phyloP scores from a whole-genome alignment of 257 asterid genomes.

The Solanum pimpinellifolium region DNA sequence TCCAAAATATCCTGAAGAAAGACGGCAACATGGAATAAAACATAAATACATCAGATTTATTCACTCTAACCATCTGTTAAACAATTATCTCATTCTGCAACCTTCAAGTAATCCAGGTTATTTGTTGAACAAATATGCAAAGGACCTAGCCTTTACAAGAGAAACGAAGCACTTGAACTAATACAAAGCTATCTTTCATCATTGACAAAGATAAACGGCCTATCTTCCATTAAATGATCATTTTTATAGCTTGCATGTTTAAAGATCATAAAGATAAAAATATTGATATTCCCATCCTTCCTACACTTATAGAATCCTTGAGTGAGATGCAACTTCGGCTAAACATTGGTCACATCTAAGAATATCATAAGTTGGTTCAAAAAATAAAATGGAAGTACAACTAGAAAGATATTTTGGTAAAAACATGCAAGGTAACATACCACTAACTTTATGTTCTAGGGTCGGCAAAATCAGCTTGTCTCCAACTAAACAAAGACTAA shows the following conservation, averaged over 20 bases:
- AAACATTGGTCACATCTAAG: background rate
- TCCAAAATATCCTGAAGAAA: constrained; percentile 71
- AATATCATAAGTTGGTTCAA: background rate
- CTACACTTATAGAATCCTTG: background rate
- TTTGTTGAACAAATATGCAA: background rate
- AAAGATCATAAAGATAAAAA: background rate
- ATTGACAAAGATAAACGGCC: background rate
- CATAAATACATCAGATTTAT: background rate
- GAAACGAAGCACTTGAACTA: background rate
- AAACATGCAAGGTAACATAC: background rate
- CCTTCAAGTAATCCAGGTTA: background rate
- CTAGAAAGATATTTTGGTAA: background rate
- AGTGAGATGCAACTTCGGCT: background rate
- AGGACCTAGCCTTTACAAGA: background rate
- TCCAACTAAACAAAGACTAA: background rate
- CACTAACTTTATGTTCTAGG: background rate
- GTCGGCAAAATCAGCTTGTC: background rate
- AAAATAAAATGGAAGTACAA: background rate
- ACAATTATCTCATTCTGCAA: background rate
- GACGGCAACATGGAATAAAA: background rate
- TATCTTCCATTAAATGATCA: background rate
- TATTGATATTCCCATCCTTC: background rate
- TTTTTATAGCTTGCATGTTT: background rate
- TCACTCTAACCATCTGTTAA: background rate
- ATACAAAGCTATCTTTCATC: background rate